phyloP scores from a whole-genome alignment of 345 rosid species.

The Erysimum cheiranthoides region DNA sequence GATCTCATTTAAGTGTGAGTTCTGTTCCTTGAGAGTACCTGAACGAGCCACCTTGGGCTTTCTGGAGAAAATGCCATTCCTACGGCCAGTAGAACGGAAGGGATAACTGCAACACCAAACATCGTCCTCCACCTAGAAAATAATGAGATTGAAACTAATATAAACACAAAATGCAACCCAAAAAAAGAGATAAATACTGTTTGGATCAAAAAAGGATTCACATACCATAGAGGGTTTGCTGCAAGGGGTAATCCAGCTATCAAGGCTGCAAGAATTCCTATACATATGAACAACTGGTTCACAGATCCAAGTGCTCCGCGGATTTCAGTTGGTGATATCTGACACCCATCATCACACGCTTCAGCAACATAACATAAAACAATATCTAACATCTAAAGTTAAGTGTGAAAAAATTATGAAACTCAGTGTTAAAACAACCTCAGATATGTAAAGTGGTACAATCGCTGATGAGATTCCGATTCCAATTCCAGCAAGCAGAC shows the following conservation, averaged over 20 bases:
- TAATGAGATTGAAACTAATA: slow-evolving; percentile 1
- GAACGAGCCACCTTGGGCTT: slow-evolving; percentile 99
- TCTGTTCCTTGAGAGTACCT: slow-evolving; percentile 56
- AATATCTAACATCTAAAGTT: background rate
- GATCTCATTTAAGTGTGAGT: slow-evolving; percentile 2
- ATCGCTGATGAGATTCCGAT: slow-evolving; percentile 96
- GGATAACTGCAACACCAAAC: slow-evolving; percentile 85
- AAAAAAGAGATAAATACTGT: background rate
- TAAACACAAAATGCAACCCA: background rate
- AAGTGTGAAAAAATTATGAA: background rate
- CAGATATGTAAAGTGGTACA: slow-evolving; percentile 98
- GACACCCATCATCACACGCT: slow-evolving; percentile 29
- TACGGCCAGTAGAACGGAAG: slow-evolving; percentile 81
- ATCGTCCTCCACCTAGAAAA: slow-evolving; percentile 95
- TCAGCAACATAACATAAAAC: slow-evolving; percentile 27
- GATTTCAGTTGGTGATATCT: slow-evolving; percentile 99
- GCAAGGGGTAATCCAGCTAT: slow-evolving; percentile 97
- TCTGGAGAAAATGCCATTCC: slow-evolving; percentile 97
- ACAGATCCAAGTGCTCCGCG: slow-evolving; percentile 98
- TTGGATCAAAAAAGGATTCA: background rate
- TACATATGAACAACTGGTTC: slow-evolving; percentile 94
- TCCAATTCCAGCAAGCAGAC: slow-evolving; percentile 95
- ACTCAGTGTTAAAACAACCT: slow-evolving; percentile 58
- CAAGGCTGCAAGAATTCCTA: slow-evolving; percentile 94
- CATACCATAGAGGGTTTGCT: slow-evolving; percentile 85